Conservation (phyloP, 306 rosid species). For the Sophora flavescens region DNA sequence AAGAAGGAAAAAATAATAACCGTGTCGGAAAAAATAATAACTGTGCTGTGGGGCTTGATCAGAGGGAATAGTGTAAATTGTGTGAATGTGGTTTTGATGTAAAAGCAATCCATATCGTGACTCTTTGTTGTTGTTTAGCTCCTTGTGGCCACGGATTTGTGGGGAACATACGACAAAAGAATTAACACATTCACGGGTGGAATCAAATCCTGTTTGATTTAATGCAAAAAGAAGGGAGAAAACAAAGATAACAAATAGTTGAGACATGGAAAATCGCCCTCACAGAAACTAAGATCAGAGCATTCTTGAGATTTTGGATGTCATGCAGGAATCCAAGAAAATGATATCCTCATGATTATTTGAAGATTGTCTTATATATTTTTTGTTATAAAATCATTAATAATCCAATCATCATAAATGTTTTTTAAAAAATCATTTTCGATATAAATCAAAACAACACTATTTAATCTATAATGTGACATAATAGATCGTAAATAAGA, state of each 20-base stretch:
- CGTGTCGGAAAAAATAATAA: neutral
- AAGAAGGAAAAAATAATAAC: neutral
- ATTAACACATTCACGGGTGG: constrained; percentile 62
- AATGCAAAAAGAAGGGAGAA: neutral
- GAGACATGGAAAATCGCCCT: constrained; percentile 36
- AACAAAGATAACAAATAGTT: neutral
- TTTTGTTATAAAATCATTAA: too few species aligned
- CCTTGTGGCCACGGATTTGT: constrained; percentile 52
- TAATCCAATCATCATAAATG: too few species aligned
- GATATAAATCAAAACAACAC: too few species aligned
- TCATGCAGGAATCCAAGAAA: too few species aligned
- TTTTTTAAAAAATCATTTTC: too few species aligned
- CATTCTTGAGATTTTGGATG: too few species aligned
- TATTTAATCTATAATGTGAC: too few species aligned
- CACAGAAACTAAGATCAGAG: constrained; percentile 17
- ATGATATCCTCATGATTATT: too few species aligned
- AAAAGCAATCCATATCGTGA: constrained; percentile 58
- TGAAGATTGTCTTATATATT: too few species aligned
- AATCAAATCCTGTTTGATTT: constrained; percentile 45
- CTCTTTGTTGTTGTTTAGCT: constrained; percentile 64
- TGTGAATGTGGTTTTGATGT: constrained; percentile 46
- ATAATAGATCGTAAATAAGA: too few species aligned
- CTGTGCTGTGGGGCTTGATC: constrained; percentile 2
- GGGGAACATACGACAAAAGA: constrained; percentile 46
- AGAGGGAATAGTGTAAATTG: constrained; percentile 32